Evolutionary conservation across 495 filamentous ascomycete species (phyloP).

Genomic region (Aspergillus panamensis): DNA sequence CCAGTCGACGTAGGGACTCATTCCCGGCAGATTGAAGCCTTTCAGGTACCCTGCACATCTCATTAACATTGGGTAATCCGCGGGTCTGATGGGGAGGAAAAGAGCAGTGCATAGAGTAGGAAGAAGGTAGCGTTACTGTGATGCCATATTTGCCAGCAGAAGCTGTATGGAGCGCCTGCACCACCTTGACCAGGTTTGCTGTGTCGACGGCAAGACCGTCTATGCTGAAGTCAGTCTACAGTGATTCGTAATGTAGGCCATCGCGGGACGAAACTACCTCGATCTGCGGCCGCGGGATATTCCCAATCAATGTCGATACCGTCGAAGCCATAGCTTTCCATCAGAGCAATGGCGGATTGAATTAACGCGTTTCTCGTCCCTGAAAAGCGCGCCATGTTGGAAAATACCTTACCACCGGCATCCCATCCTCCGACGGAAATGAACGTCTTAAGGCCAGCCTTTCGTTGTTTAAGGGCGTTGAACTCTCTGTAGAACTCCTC

Average conservation of each 20-base stretch:
- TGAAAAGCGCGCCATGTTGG: not conserved
- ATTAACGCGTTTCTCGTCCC: not conserved
- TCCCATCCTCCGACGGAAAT: conserved; percentile 2
- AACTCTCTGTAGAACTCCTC: not conserved
- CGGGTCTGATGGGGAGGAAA: too few species aligned
- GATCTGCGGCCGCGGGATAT: not conserved
- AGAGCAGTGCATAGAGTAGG: too few species aligned
- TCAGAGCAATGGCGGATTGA: not conserved
- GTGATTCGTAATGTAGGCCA: not conserved
- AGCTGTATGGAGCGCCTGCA: too few species aligned
- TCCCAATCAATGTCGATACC: not conserved
- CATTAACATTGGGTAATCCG: not conserved
- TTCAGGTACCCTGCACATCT: conserved; percentile 9
- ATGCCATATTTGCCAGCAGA: conserved; percentile 1
- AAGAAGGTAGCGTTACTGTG: not conserved
- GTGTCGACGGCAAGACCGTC: not conserved
- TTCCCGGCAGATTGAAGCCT: not conserved
- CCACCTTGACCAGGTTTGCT: not conserved
- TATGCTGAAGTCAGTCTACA: not conserved
- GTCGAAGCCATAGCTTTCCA: not conserved
- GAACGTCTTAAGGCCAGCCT: not conserved
- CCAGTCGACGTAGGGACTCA: conserved; percentile 1
- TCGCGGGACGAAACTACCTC: not conserved
- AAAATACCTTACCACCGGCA: not conserved
- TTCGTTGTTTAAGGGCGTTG: not conserved